Evolutionary conservation across 148 eudicot species (phyloP).

Genomic region (Polygonum aviculare): DNA sequence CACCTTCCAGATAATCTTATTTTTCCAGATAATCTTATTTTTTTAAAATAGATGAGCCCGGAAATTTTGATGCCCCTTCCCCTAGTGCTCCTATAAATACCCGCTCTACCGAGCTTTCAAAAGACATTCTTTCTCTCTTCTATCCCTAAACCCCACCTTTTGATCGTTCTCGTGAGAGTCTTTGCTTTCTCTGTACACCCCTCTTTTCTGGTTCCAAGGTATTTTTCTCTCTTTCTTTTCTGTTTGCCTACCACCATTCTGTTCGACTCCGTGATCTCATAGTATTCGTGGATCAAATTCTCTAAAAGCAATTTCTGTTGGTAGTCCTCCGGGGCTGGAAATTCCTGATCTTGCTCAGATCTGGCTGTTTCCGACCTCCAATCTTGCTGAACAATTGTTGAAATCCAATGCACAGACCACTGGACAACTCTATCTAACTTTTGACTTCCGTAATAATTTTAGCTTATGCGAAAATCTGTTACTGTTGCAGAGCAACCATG

Average conservation of each 20-base stretch:
- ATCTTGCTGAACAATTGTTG: neutral
- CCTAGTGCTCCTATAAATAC: neutral
- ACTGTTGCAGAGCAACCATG: conserved; percentile 2
- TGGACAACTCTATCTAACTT: no score
- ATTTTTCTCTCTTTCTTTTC: neutral
- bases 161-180: conserved; percentile 4
- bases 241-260: no score
- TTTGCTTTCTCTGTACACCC: neutral
- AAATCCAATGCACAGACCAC: neutral
- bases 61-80: neutral
- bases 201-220: neutral
- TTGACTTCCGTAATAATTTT: neutral
- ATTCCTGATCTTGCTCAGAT: neutral
- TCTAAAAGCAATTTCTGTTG: neutral
- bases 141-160: neutral
- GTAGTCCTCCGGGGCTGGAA: neutral
- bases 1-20: neutral
- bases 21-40: neutral
- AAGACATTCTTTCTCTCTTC: conserved; percentile 5
- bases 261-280: no score
- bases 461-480: neutral
- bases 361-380: neutral
- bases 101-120: neutral
- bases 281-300: neutral
- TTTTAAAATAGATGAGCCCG: neutral